Percentiles rank a stretch among this genome's conserved stretches.
Conservation (phyloP, 805 yeast genomes). For the Suhomyces pyralidae region DNA sequence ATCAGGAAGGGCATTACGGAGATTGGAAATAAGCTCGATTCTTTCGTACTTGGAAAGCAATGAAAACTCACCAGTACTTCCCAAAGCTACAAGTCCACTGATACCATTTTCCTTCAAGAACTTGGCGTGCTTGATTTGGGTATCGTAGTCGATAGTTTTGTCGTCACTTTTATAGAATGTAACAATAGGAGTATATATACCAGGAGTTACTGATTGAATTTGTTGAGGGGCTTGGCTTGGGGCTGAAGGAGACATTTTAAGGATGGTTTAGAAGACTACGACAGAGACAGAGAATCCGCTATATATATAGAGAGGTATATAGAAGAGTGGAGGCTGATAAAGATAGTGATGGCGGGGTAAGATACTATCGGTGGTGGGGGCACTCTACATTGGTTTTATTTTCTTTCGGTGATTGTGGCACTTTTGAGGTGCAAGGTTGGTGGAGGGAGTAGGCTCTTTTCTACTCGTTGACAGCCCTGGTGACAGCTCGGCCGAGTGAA, state of each 20-base stretch:
- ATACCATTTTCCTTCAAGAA: slow-evolving; percentile 44
- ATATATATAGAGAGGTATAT: not conserved
- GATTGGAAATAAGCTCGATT: slow-evolving; percentile 24
- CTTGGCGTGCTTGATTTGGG: slow-evolving; percentile 46
- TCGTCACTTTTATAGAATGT: slow-evolving; percentile 50
- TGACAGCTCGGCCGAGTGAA: not conserved
- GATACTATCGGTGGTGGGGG: not conserved
- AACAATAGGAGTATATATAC: slow-evolving; percentile 53
- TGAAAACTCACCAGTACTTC: slow-evolving; percentile 56
- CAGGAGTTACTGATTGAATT: slow-evolving; percentile 19
- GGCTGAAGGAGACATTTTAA: not conserved
- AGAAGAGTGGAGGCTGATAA: not conserved
- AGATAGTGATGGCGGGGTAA: not conserved
- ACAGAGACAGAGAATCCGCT: not conserved
- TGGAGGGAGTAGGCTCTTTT: not conserved
- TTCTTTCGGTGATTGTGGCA: not conserved
- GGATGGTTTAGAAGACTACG: not conserved
- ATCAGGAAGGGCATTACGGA: slow-evolving; percentile 37
- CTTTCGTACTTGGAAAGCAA: slow-evolving; percentile 49
- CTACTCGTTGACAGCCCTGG: not conserved
- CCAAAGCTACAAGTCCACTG: slow-evolving; percentile 47
- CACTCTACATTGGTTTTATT: too few species aligned
- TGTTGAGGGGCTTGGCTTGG: not conserved
- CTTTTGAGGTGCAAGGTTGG: not conserved
- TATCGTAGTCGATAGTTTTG: slow-evolving; percentile 39